phyloP scores from a whole-genome alignment of 345 rosid species.

The Gossypium bickii region DNA sequence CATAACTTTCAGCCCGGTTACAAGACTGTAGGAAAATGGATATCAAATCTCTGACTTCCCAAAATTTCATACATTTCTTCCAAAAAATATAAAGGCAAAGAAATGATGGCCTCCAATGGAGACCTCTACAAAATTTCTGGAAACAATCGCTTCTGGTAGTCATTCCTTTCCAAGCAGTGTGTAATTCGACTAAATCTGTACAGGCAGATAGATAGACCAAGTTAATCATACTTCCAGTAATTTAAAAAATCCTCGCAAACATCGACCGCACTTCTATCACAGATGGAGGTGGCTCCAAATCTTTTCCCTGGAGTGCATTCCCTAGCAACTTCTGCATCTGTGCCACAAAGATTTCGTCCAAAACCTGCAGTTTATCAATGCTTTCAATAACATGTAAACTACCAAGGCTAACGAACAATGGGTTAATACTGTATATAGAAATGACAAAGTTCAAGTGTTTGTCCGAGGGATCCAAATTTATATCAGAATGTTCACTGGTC shows the following conservation, averaged over 20 bases:
- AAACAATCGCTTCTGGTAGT: background rate
- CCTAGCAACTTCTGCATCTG: constrained; percentile 92
- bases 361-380: constrained; percentile 39
- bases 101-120: background rate
- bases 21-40: background rate
- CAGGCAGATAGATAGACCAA: background rate
- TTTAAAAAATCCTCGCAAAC: constrained; percentile 67
- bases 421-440: background rate
- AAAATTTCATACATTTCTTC: background rate
- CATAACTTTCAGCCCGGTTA: background rate
- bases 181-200: background rate
- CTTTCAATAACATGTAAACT: background rate
- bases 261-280: constrained; percentile 84
- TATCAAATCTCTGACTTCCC: background rate
- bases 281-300: constrained; percentile 80
- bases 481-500: background rate
- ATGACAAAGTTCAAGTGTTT: background rate
- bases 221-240: constrained; percentile 38
- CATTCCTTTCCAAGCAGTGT: background rate
- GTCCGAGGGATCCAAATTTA: background rate
- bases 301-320: constrained; percentile 59
- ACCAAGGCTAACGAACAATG: background rate
- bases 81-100: background rate
- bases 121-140: background rate
- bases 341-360: constrained; percentile 79